Conservation (phyloP, 495 filamentous ascomycete species). For the Usnea hakonensis region DNA sequence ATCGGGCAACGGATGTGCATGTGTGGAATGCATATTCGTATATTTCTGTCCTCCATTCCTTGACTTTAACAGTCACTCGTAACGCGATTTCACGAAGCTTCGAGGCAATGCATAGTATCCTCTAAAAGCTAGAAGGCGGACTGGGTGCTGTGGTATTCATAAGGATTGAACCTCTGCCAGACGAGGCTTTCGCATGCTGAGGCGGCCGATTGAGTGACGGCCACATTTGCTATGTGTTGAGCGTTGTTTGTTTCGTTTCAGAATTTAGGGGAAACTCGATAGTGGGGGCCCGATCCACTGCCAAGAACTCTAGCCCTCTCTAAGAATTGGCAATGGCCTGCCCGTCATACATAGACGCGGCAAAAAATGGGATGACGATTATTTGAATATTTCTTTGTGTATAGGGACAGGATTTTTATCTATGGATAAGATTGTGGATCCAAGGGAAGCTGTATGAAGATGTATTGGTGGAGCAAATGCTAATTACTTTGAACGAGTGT, state of each 20-base stretch:
- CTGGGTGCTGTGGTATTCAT: background rate
- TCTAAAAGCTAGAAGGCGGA: background rate
- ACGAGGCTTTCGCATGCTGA: background rate
- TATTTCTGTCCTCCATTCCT: conserved; percentile 15
- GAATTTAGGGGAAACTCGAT: too few relatives aligned
- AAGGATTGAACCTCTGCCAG: background rate
- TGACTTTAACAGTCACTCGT: background rate
- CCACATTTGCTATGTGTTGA: background rate
- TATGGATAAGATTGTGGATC: too few relatives aligned
- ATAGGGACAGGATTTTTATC: too few relatives aligned
- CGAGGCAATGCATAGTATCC: conserved; percentile 1
- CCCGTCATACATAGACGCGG: too few relatives aligned
- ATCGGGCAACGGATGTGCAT: conserved; percentile 19
- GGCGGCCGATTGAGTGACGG: background rate
- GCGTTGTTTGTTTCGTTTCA: background rate
- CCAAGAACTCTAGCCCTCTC: too few relatives aligned
- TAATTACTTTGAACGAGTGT: too few relatives aligned
- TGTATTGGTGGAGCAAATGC: too few relatives aligned
- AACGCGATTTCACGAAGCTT: conserved; percentile 3
- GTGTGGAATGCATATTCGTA: conserved; percentile 22
- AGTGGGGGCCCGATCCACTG: too few relatives aligned
- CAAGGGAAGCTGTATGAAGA: too few relatives aligned
- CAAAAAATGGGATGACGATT: too few relatives aligned
- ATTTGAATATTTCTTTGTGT: too few relatives aligned
- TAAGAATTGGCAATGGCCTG: too few relatives aligned